Evolutionary conservation across 495 filamentous ascomycete genomes (phyloP).

Genomic region (Pyrenopolyporus hunteri): DNA sequence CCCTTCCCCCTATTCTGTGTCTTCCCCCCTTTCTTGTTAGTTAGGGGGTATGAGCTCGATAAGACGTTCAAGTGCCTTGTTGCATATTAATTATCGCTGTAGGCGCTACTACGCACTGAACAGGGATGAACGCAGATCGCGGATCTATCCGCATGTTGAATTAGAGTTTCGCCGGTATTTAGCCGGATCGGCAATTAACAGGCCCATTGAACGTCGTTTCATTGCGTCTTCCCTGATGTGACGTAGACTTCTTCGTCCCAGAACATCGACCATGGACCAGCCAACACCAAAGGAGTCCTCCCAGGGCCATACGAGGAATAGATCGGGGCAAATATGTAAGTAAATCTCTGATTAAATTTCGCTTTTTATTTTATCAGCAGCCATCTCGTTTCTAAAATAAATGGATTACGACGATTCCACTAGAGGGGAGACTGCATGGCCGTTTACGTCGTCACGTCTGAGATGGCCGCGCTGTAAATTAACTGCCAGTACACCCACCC

Average conservation of each 20-base stretch:
- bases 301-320: slow-evolving; percentile 47
- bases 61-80: too few species aligned
- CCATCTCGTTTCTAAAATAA: neutral
- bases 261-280: slow-evolving; percentile 43
- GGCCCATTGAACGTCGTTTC: neutral
- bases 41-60: too few species aligned
- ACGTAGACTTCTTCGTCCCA: neutral
- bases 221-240: neutral
- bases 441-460: too few species aligned
- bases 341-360: neutral
- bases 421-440: neutral
- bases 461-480: neutral
- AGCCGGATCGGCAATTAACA: neutral
- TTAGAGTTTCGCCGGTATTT: neutral
- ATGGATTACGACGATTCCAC: neutral
- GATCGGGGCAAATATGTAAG: slow-evolving; percentile 51
- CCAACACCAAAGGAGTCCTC: slow-evolving; percentile 22
- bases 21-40: too few species aligned
- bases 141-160: neutral
- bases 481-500: slow-evolving; percentile 9
- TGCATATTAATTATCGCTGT: too few species aligned
- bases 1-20: too few species aligned
- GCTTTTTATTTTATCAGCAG: neutral
- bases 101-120: too few species aligned
- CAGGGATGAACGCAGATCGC: too few species aligned